Base-by-base conservation (phyloP, 331 rosid species). In the Dryas integrifolia region DNA sequence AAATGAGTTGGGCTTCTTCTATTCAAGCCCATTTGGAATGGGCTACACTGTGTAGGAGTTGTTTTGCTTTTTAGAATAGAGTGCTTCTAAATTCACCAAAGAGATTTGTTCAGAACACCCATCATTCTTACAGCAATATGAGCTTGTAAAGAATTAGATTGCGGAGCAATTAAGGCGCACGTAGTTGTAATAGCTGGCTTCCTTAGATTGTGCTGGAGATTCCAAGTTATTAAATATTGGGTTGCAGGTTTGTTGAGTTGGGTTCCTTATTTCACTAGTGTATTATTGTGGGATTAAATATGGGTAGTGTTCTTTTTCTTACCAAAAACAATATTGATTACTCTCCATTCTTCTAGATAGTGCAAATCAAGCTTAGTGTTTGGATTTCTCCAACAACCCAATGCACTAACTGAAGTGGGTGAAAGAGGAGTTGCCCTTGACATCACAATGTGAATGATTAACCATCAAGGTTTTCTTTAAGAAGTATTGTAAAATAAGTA, bases 281-380 rank as follows among this genome's bases (percentile, higher is more conserved):
- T 65, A 18, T 65, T 24, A 46, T 65, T 65, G 53, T 18, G 69
- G 41, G 39, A 45, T 44, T 65, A 45, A 45, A 65, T 39, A 16
- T 9, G 35, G 35, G 35, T 2, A 30, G 35, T 30, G 35, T 30
- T 30, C 35, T 30, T 30, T 30, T 30, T 1, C 35, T 1, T 30
- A 30, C 35, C 35, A 1, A 30, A 30, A 30, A 30, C 2, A 30
- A 30, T 57, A 26, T 57, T 4, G 12, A 7, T 5, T 30, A 58
- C 64, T 43, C 5, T 64, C 30, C 9, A 4, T 63, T 43, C 52
- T 8, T 21, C 56, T 24, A 45, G 18, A 45, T 24, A 18, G 48
- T 14, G 6, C 24, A 21, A 21, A 21, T 21, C 24, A 21, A 14
- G 12, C 11, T 18, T 45, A 18, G 5, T 21, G 18, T 9, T 58